phyloP scores from a whole-genome alignment of 1,139 yeast species.

The Scheffersomyces lignicola region DNA sequence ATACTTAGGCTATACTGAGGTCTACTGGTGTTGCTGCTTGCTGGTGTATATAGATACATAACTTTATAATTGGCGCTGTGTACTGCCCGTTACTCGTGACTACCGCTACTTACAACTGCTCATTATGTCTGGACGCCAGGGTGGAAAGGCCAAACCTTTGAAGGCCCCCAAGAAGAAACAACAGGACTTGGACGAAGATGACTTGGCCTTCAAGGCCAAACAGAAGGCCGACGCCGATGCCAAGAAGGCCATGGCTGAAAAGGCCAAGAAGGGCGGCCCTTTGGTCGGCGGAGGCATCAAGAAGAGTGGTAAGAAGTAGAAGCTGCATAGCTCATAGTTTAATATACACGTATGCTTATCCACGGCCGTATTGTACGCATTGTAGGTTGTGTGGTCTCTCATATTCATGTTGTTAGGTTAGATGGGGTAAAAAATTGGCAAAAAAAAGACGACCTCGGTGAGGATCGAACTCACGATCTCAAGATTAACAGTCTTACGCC shows the following conservation, averaged over 20 bases:
- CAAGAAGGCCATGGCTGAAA: constrained; percentile 83
- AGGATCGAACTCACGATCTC: constrained; percentile 11
- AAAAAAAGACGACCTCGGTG: constrained; percentile 10
- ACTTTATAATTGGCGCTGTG: too few species aligned
- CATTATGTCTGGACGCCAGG: constrained; percentile 70
- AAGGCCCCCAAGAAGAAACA: constrained; percentile 72
- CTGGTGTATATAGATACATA: too few species aligned
- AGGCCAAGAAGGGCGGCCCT: constrained; percentile 89
- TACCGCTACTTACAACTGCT: not conserved
- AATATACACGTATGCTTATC: too few species aligned
- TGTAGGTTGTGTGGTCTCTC: too few species aligned
- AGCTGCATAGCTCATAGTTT: too few species aligned
- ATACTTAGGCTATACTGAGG: too few species aligned
- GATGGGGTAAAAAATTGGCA: not conserved
- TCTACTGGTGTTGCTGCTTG: too few species aligned
- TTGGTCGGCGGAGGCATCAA: constrained; percentile 92
- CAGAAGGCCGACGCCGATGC: constrained; percentile 95
- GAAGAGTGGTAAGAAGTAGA: constrained; percentile 73
- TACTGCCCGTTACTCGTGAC: too few species aligned
- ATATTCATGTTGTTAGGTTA: too few species aligned
- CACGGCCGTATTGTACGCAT: too few species aligned
- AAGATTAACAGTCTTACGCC: constrained; percentile 12
- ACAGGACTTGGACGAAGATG: constrained; percentile 82
- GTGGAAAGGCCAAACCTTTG: constrained; percentile 70
- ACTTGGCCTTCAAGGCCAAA: constrained; percentile 85